phyloP scores from a whole-genome alignment of 2,329 filamentous ascomycete species.

The Scedosporium dehoogii region DNA sequence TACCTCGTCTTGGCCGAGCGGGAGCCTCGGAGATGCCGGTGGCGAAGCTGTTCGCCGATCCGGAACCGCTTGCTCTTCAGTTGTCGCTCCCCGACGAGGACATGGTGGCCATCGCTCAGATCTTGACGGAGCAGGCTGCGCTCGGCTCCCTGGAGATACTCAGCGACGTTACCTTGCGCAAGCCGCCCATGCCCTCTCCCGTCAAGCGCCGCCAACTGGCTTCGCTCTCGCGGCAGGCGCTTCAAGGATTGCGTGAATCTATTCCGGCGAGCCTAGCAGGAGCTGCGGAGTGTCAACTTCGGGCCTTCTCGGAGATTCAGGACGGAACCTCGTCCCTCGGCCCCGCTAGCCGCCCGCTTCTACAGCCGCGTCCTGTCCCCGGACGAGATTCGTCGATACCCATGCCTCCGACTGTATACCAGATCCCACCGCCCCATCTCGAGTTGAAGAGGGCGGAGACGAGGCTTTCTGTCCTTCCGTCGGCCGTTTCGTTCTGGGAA shows the following conservation, averaged over 20 bases:
- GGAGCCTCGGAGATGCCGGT: constrained; percentile 41
- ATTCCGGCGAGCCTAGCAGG: constrained; percentile 34
- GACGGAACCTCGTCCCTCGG: constrained; percentile 42
- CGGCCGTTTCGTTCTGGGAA: constrained; percentile 74
- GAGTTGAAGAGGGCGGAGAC: constrained; percentile 61
- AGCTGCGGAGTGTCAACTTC: constrained; percentile 26
- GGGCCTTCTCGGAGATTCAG: constrained; percentile 44
- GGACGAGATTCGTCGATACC: constrained; percentile 27
- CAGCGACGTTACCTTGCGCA: constrained; percentile 9
- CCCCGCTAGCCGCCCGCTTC: constrained; percentile 22
- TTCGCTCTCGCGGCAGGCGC: constrained; percentile 33
- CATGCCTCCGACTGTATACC: constrained; percentile 45
- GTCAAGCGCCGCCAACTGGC: constrained; percentile 22
- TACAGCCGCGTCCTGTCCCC: constrained; percentile 37
- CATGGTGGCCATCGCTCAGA: constrained; percentile 56
- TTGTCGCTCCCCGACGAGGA: constrained; percentile 45
- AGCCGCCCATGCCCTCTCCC: not conserved
- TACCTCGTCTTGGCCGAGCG: constrained; percentile 37
- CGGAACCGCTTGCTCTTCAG: constrained; percentile 40
- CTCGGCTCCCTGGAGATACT: constrained; percentile 35
- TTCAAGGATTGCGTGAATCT: constrained; percentile 34
- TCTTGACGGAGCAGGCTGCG: constrained; percentile 61
- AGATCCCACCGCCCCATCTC: constrained; percentile 59
- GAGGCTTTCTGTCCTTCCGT: constrained; percentile 62
- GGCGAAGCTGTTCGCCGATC: constrained; percentile 47